Percentiles rank a stretch among this genome's conserved stretches.
These are phyloP conservation scores for Globisporangium paroecandrum DNA, from an alignment of 352 stramenopile species.

Conservation along the genomic window DNA sequence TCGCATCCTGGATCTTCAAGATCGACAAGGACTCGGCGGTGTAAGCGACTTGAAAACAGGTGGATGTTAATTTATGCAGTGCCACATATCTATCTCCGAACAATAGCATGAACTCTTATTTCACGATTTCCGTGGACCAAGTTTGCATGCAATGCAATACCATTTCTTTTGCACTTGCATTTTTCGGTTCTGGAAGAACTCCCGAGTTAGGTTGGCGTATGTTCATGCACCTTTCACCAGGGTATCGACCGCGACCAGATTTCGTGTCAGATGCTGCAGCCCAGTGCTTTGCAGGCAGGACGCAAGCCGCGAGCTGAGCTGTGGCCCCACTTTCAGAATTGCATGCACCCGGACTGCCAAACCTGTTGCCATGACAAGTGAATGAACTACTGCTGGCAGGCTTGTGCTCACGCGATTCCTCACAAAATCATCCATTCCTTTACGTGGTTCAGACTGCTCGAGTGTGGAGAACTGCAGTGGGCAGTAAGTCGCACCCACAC, in stretches of 20 bases:
- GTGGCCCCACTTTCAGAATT: conserved; percentile 30
- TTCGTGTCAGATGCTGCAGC: conserved; percentile 20
- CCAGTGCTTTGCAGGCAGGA: conserved; percentile 8
- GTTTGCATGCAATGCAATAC: neutral
- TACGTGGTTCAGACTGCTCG: too few species aligned
- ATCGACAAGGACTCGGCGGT: conserved; percentile 7
- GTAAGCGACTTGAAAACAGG: conserved; percentile 7
- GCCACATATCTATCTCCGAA: neutral
- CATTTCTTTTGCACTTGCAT: conserved; percentile 30
- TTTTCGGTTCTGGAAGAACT: conserved; percentile 13
- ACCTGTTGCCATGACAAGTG: too few species aligned
- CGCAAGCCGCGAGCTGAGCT: conserved; percentile 22
- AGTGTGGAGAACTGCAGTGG: too few species aligned
- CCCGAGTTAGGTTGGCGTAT: too few species aligned
- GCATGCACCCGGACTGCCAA: conserved; percentile 15
- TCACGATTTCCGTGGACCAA: neutral
- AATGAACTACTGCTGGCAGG: too few species aligned
- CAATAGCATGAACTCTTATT: neutral
- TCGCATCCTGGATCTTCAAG: conserved; percentile 22
- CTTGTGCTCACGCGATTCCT: too few species aligned
- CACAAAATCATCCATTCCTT: too few species aligned
- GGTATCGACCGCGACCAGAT: conserved; percentile 22
- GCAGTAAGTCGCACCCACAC: too few species aligned
- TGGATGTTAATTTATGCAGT: neutral
- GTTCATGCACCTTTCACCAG: conserved; percentile 34